Conservation (phyloP, 1,139 yeast genomes). For the Taphrina communis region DNA sequence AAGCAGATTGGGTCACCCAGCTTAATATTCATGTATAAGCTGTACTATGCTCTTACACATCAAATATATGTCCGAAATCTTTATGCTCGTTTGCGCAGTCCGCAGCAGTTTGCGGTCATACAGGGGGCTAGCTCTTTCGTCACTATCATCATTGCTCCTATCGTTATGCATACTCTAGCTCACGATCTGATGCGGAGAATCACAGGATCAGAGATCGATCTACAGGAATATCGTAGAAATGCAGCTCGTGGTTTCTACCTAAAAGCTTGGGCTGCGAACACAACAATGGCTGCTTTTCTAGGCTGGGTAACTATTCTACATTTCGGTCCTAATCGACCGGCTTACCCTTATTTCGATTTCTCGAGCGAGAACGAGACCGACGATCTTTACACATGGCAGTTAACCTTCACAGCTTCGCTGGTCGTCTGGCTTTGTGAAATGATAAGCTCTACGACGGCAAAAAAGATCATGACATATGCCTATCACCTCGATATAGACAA, state of each 20-base stretch:
- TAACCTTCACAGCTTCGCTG: conserved; percentile 36
- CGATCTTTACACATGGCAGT: conserved; percentile 34
- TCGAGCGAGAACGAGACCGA: conserved; percentile 2
- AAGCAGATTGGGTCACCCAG: conserved; percentile 41
- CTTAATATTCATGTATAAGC: conserved; percentile 41
- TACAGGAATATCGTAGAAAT: conserved; percentile 37
- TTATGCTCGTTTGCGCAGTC: conserved; percentile 44
- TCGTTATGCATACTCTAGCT: conserved; percentile 40
- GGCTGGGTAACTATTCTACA: conserved; percentile 44
- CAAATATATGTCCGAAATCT: conserved; percentile 44
- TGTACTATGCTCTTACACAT: conserved; percentile 44
- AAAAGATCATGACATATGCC: conserved; percentile 55
- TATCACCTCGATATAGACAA: conserved; percentile 26
- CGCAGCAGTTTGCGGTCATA: conserved; percentile 44
- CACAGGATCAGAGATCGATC: conserved; percentile 23
- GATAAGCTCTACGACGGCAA: conserved; percentile 19
- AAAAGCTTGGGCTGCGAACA: conserved; percentile 43
- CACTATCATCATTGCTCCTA: conserved; percentile 42
- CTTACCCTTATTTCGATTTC: conserved; percentile 39
- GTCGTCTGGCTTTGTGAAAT: conserved; percentile 36
- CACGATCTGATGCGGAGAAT: conserved; percentile 20
- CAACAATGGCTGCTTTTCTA: conserved; percentile 44
- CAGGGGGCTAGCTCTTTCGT: conserved; percentile 43
- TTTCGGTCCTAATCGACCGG: conserved; percentile 43
- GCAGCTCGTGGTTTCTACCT: conserved; percentile 43